Base-by-base conservation (phyloP, 352 stramenopile species). In the Lagenidium giganteum region DNA sequence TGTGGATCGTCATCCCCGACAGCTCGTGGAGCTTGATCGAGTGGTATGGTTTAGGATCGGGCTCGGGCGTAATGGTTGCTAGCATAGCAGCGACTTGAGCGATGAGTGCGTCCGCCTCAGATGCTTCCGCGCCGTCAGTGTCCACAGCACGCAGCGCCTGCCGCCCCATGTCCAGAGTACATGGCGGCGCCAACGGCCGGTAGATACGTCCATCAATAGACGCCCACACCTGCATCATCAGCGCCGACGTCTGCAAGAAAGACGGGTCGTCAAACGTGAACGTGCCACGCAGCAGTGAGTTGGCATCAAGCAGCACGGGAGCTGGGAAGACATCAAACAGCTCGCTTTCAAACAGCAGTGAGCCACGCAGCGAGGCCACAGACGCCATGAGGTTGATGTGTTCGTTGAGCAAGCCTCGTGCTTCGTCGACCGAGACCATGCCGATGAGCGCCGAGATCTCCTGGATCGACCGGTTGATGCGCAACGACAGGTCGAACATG, bases 221-320 rank as follows among this genome's bases (percentile, higher is more conserved):
- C 6, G 62, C 72, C 82, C 78, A 93, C 20, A 90, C 56, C 52
- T 93, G 82, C 77, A 93, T 90, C 82, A 93, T 91, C 49, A 93
- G 60, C 5, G 80, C 54, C n/a, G 74, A 67, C 17, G 60, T 73
- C 24, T 81, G 57, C 25, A 86, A 27, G 34, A 93, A 93, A n/a
- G n/a, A n/a, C 22, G 61, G 61, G n/a, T 60, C 32, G 23, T 56
- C 40, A 24, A 93, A 85, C 11, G 51, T 45, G 47, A 83, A 64
- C 14, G 74, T 87, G 13, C 73, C 76, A 13, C 78, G 54, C 23
- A 93, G 47, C 11, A 93, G 47, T 16, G 78, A 67, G 42, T 93
- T 93, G 2, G 78, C 70, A 40, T 93, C 82, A 0, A 93, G 53
- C 12, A 91, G 59, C 27, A 93, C 77, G 0, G 82, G 82, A 17